A percentile compares a stretch with the other conserved stretches of the same genome.
Evolutionary conservation across 2,329 filamentous ascomycete species (phyloP).

Genomic region (Penicillium freii): DNA sequence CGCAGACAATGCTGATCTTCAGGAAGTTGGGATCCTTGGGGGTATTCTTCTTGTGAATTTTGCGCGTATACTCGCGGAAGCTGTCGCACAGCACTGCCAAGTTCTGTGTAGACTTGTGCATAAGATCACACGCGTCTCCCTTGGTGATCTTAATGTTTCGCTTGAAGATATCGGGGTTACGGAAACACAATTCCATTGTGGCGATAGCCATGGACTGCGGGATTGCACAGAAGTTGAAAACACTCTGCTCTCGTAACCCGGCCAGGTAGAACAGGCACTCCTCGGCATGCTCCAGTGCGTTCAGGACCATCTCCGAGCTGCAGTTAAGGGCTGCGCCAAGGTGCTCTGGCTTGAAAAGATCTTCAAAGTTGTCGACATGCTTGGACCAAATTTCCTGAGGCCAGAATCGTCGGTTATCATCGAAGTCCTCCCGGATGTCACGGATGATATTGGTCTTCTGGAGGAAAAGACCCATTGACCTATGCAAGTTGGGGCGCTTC

Average conservation of each 20-base stretch:
- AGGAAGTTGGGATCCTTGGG: conserved; percentile 90
- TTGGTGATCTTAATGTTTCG: conserved; percentile 95
- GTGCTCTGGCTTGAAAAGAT: conserved; percentile 81
- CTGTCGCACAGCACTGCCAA: conserved; percentile 75
- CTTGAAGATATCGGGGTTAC: conserved; percentile 81
- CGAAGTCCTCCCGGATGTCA: conserved; percentile 84
- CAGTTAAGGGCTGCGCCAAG: conserved; percentile 75
- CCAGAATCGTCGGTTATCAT: conserved; percentile 88
- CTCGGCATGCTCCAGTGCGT: conserved; percentile 80
- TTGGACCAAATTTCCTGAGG: conserved; percentile 97
- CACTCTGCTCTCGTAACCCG: conserved; percentile 88
- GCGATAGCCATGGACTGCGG: conserved; percentile 97
- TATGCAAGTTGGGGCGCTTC: conserved; percentile 74
- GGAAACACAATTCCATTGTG: conserved; percentile 86
- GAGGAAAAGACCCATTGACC: conserved; percentile 95
- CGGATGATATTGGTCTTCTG: conserved; percentile 99
- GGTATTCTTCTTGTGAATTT: conserved; percentile 91
- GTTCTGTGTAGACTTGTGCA: conserved; percentile 92
- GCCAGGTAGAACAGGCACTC: conserved; percentile 98
- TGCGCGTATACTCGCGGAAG: conserved; percentile 73
- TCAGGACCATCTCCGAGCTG: conserved; percentile 90
- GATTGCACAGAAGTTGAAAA: conserved; percentile 98
- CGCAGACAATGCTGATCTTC: conserved; percentile 86
- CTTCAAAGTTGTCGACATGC: conserved; percentile 84
- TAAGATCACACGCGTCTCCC: conserved; percentile 85